Evolutionary conservation across 2,329 filamentous ascomycete species (phyloP).

Genomic region (Exophiala sideris): DNA sequence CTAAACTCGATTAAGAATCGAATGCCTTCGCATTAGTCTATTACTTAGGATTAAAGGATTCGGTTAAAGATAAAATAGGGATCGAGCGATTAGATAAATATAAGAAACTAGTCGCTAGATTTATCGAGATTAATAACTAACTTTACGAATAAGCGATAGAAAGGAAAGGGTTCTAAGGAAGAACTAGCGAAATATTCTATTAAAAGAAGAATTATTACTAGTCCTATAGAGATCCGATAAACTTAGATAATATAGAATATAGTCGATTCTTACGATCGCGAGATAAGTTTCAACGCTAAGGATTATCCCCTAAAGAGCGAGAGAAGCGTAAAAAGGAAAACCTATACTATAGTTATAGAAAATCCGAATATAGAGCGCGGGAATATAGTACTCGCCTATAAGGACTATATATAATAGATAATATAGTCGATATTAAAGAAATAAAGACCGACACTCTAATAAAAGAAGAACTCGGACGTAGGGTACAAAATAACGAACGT

Average conservation of each 20-base stretch:
- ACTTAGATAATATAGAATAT: not conserved
- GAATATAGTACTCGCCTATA: not conserved
- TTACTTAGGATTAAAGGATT: not conserved
- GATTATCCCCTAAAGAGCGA: not conserved
- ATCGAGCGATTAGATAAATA: not conserved
- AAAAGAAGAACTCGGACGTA: not conserved
- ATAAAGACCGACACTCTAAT: not conserved
- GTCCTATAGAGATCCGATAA: not conserved
- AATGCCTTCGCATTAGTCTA: not conserved
- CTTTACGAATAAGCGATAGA: not conserved
- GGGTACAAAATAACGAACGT: not conserved
- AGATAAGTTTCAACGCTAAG: not conserved
- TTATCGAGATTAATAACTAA: not conserved
- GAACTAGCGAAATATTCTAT: not conserved
- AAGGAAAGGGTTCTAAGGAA: not conserved
- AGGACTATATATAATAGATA: not conserved
- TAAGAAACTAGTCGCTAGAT: not conserved
- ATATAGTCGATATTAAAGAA: not conserved
- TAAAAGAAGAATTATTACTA: not conserved
- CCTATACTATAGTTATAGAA: not conserved
- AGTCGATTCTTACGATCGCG: not conserved
- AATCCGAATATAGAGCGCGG: not conserved
- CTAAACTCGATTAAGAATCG: not conserved
- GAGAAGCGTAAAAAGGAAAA: not conserved
- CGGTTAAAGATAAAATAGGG: not conserved